Conservation (phyloP, 345 rosid species). For the Camelina hispida region DNA sequence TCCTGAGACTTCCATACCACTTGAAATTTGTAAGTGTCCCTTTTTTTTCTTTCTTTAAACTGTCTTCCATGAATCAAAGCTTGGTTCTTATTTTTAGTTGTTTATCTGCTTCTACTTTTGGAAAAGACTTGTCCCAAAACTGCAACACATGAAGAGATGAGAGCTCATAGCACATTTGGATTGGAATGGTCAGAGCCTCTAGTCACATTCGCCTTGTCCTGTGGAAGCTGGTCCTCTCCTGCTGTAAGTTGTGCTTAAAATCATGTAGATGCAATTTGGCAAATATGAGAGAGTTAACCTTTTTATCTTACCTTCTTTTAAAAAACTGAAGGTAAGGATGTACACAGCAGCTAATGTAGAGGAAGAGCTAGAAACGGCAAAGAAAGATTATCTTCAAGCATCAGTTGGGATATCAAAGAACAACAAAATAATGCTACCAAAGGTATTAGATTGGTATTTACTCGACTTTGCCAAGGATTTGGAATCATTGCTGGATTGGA, state of each 20-base stretch:
- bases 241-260: slow-evolving; percentile 60
- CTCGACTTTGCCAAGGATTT: slow-evolving; percentile 89
- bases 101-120: slow-evolving; percentile 17
- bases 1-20: slow-evolving; percentile 90
- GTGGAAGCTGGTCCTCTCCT: slow-evolving; percentile 98
- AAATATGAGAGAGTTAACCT: slow-evolving; percentile 7
- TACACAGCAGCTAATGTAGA: slow-evolving; percentile 76
- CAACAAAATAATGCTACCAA: slow-evolving; percentile 74
- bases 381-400: slow-evolving; percentile 84
- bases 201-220: slow-evolving; percentile 84
- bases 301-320: not conserved
- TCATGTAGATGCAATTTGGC: not conserved
- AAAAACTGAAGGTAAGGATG: slow-evolving; percentile 62
- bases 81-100: not conserved
- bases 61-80: not conserved
- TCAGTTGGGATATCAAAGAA: slow-evolving; percentile 73
- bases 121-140: slow-evolving; percentile 70
- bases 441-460: slow-evolving; percentile 84
- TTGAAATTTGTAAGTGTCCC: slow-evolving; percentile 72
- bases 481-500: slow-evolving; percentile 85
- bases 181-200: slow-evolving; percentile 90
- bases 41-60: not conserved
- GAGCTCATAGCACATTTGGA: slow-evolving; percentile 66
- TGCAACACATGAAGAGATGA: slow-evolving; percentile 72
- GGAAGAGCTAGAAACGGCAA: slow-evolving; percentile 78